These are phyloP conservation scores for Aquilaria agallochum DNA, from an alignment of 441 rosid genomes.

Conservation along the genomic window DNA sequence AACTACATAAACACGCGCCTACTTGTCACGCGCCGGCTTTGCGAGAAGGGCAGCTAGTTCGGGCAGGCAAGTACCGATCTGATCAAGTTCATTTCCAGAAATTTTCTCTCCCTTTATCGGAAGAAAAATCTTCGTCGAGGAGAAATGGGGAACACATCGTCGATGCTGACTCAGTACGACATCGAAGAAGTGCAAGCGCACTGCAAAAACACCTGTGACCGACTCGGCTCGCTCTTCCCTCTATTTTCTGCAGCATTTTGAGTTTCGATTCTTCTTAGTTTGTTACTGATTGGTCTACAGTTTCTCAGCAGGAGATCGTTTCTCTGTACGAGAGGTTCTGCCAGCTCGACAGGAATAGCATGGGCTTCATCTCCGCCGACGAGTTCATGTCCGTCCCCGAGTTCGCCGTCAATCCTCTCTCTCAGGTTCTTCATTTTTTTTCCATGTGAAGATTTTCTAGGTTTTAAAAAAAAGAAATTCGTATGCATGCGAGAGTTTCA, in stretches of 20 bases:
- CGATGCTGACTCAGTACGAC: slow-evolving; percentile 49
- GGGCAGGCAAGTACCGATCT: neutral
- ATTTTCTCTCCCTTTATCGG: neutral
- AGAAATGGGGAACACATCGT: slow-evolving; percentile 39
- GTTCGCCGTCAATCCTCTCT: slow-evolving; percentile 45
- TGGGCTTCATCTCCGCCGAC: slow-evolving; percentile 41
- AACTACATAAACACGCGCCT: slow-evolving; percentile 1
- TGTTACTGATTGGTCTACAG: slow-evolving; percentile 18
- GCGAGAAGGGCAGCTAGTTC: neutral
- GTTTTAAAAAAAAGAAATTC: neutral
- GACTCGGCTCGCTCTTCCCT: neutral
- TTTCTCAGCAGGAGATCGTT: slow-evolving; percentile 50
- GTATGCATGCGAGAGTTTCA: neutral
- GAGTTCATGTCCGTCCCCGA: slow-evolving; percentile 48
- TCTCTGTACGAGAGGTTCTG: slow-evolving; percentile 43
- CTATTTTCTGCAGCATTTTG: neutral
- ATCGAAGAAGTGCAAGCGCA: slow-evolving; percentile 49
- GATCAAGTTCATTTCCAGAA: neutral
- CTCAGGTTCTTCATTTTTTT: slow-evolving; percentile 24
- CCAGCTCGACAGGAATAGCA: slow-evolving; percentile 43
- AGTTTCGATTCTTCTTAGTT: slow-evolving; percentile 4
- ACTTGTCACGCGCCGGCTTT: neutral
- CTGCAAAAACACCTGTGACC: slow-evolving; percentile 33
- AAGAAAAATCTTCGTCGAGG: neutral
- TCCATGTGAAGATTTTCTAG: slow-evolving; percentile 1